A percentile compares a stretch with the other conserved stretches of the same genome.
Conservation (phyloP, 2,329 filamentous ascomycete species). For the Stemphylium vesicarium region DNA sequence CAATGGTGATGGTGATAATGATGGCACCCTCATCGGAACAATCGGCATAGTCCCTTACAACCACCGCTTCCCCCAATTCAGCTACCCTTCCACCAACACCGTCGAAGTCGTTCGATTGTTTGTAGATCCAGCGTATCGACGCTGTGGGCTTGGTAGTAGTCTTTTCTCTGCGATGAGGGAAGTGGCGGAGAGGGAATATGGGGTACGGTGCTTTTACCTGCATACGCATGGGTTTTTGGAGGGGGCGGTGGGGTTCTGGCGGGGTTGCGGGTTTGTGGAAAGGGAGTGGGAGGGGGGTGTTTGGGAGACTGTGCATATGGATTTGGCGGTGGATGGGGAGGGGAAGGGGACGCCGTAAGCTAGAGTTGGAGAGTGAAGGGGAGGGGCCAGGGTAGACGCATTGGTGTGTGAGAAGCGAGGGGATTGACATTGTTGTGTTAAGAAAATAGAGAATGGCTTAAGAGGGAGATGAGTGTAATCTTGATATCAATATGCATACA, state of each 20-base stretch:
- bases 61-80: neutral
- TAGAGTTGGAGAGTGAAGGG: no score
- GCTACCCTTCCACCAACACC: neutral
- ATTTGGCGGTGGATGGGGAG: neutral
- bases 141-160: neutral
- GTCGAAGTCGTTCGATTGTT: neutral
- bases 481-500: neutral
- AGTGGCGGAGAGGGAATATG: neutral
- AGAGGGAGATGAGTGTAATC: no score
- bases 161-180: neutral
- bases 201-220: slow-evolving; percentile 20
- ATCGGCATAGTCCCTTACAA: neutral
- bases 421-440: no score
- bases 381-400: no score
- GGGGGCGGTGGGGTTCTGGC: slow-evolving; percentile 25
- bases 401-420: no score
- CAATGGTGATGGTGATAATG: neutral
- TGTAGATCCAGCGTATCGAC: neutral
- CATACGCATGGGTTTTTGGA: slow-evolving; percentile 26
- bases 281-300: slow-evolving; percentile 14
- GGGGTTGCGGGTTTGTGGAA: slow-evolving; percentile 20
- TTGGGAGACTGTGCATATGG: slow-evolving; percentile 13
- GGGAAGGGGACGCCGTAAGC: neutral
- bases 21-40: neutral
- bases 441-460: no score